A percentile compares a stretch with the other conserved stretches of the same genome.
Evolutionary conservation across 192 early-diverging fungal genomes (phyloP).

Genomic region (Coemansia sp.): DNA sequence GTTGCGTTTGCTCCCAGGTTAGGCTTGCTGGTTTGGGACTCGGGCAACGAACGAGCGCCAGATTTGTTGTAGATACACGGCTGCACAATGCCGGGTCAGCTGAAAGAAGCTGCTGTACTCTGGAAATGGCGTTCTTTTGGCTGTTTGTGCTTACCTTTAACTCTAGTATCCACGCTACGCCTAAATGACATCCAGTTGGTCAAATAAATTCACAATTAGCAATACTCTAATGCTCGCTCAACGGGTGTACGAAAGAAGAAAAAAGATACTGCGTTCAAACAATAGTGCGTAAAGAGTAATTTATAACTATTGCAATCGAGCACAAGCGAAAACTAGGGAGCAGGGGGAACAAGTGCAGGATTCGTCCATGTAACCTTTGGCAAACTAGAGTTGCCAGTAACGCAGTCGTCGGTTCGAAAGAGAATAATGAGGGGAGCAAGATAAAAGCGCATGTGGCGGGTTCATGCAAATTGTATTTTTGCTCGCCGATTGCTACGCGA

Average conservation of each 20-base stretch:
- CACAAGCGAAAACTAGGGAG: conserved; percentile 1
- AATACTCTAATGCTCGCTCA: neutral
- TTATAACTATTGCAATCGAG: conserved; percentile 3
- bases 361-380: neutral
- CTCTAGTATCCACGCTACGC: no score
- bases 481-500: neutral
- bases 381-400: neutral
- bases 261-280: neutral
- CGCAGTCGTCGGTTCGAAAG: neutral
- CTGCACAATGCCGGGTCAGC: neutral
- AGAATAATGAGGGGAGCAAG: neutral
- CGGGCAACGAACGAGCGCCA: neutral
- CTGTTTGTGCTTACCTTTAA: no score
- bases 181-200: no score
- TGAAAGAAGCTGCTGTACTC: neutral
- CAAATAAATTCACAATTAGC: neutral
- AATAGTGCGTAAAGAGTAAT: conserved; percentile 6
- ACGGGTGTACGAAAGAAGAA: neutral
- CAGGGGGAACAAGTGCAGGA: conserved; percentile 2
- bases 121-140: no score
- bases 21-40: neutral
- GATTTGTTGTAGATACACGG: neutral
- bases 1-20: neutral
- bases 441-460: neutral
- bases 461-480: conserved; percentile 1